Evolutionary conservation across 2,329 filamentous ascomycete species (phyloP).

Genomic region (Ciborinia camelliae): DNA sequence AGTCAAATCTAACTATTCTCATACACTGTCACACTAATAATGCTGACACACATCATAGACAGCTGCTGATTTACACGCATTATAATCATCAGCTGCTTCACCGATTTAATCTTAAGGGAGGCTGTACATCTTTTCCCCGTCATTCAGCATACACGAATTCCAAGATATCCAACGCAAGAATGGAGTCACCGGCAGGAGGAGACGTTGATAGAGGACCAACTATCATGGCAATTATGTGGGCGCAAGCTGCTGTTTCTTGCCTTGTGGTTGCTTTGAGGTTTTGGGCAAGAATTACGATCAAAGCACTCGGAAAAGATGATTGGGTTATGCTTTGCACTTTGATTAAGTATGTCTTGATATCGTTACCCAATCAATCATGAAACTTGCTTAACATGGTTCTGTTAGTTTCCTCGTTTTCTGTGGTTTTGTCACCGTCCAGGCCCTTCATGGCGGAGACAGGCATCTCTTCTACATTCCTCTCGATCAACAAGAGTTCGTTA

Average conservation of each 20-base stretch:
- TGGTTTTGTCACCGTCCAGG: background rate
- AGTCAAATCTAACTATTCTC: too few species aligned
- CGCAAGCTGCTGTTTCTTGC: background rate
- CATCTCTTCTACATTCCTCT: background rate
- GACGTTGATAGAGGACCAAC: background rate
- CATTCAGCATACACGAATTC: too few species aligned
- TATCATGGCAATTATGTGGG: background rate
- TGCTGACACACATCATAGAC: background rate
- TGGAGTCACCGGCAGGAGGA: background rate
- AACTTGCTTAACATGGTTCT: background rate
- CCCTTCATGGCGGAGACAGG: background rate
- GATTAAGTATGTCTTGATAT: background rate
- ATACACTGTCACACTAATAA: background rate
- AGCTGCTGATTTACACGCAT: background rate
- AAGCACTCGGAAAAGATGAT: background rate
- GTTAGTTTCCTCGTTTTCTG: background rate
- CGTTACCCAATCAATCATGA: background rate
- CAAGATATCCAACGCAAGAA: too few species aligned
- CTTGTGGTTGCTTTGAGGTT: background rate
- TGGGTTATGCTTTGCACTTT: constrained; percentile 3
- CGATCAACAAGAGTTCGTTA: background rate
- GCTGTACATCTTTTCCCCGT: too few species aligned
- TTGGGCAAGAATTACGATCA: background rate
- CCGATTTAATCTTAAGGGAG: background rate
- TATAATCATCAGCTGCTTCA: background rate